Conservation (phyloP, 345 rosid species). For the Ceriops zippeliana region DNA sequence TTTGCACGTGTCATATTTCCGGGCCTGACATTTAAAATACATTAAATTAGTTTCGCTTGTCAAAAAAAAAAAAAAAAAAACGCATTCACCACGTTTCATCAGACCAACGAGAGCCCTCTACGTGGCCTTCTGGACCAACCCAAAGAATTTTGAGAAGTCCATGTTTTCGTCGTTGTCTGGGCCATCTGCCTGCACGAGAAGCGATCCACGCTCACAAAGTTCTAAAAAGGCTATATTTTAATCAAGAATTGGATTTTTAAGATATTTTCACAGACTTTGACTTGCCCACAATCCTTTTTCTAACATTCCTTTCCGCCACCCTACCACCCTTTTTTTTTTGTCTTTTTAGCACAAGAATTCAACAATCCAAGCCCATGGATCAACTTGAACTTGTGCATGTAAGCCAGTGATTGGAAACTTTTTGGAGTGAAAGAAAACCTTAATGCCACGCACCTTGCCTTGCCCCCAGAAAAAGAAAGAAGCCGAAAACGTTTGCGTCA, state of each 20-base stretch:
- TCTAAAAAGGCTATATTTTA: constrained; percentile 3
- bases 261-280: constrained; percentile 7
- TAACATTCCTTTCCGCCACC: too few species aligned
- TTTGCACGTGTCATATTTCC: constrained; percentile 7
- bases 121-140: constrained; percentile 38
- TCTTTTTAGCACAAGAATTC: neutral
- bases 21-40: neutral
- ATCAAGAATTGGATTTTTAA: neutral
- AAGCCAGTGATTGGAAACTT: constrained; percentile 11
- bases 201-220: constrained; percentile 36
- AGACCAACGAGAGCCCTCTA: neutral
- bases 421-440: constrained; percentile 61
- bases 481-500: constrained; percentile 3
- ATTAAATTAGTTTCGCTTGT: neutral
- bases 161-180: neutral
- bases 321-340: neutral
- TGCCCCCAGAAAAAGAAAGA: neutral
- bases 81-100: neutral
- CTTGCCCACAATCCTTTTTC: constrained; percentile 3
- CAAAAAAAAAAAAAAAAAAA: neutral
- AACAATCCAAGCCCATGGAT: neutral
- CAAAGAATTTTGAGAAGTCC: constrained; percentile 7
- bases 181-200: neutral
- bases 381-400: neutral
- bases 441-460: constrained; percentile 14